These are phyloP conservation scores for Mortierella sp. DNA, from an alignment of 371 early-diverging fungal genomes.

Conservation along the genomic window DNA sequence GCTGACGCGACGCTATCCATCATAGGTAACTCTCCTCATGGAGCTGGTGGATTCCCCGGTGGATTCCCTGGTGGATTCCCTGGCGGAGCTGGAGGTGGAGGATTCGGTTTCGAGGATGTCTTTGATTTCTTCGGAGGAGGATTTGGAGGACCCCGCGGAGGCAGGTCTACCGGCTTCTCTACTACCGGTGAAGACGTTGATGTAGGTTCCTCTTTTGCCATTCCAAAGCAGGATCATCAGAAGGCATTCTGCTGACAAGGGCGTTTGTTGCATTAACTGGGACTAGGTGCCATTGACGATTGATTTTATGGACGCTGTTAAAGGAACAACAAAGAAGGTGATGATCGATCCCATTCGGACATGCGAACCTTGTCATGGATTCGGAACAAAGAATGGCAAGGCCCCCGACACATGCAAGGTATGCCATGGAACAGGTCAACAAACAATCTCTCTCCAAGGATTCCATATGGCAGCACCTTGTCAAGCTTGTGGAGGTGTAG, in stretches of 20 bases:
- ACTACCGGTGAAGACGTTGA: constrained; percentile 56
- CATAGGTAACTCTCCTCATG: constrained; percentile 62
- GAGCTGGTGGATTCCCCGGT: constrained; percentile 73
- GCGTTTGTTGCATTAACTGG: neutral
- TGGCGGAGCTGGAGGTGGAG: constrained; percentile 58
- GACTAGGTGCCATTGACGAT: constrained; percentile 64
- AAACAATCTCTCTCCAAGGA: constrained; percentile 69
- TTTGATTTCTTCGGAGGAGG: constrained; percentile 81
- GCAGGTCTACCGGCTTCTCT: constrained; percentile 55
- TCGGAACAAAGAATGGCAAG: constrained; percentile 81
- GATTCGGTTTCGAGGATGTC: constrained; percentile 64
- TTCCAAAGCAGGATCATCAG: neutral
- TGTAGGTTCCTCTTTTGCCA: constrained; percentile 19
- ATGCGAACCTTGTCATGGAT: constrained; percentile 84
- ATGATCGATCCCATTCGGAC: constrained; percentile 68
- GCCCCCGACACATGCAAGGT: constrained; percentile 71
- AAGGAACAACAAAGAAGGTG: constrained; percentile 76
- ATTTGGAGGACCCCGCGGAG: constrained; percentile 60
- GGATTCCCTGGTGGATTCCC: constrained; percentile 63
- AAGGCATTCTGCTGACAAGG: neutral
- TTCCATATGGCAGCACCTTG: constrained; percentile 91
- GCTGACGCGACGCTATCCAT: neutral
- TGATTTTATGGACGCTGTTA: constrained; percentile 90
- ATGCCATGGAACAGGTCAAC: constrained; percentile 90
- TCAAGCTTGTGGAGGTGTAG: constrained; percentile 85